Conservation (phyloP, 495 filamentous ascomycete species). For the Hamigera avellanea region DNA sequence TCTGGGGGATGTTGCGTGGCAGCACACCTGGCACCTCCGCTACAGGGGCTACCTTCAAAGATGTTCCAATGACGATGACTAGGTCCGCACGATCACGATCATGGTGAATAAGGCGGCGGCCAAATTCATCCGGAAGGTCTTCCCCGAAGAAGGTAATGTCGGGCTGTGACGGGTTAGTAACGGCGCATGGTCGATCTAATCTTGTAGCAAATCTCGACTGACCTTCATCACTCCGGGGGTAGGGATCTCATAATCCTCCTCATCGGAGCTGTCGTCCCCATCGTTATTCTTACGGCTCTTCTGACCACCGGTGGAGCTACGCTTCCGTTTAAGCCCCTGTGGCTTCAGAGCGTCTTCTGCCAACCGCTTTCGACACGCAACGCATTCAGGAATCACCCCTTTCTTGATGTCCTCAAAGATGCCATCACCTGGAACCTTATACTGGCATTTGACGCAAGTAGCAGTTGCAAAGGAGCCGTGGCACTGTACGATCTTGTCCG, state of each 20-base stretch:
- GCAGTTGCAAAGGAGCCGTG: slow-evolving; percentile 93
- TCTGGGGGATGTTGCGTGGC: slow-evolving; percentile 71
- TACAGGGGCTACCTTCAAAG: slow-evolving; percentile 91
- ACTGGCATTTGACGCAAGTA: slow-evolving; percentile 71
- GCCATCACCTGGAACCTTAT: slow-evolving; percentile 59
- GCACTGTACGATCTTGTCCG: slow-evolving; percentile 86
- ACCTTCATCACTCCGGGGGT: slow-evolving; percentile 87
- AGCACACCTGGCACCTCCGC: slow-evolving; percentile 78
- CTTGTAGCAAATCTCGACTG: slow-evolving; percentile 2
- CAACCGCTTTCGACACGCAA: slow-evolving; percentile 26
- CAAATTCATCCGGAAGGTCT: slow-evolving; percentile 70
- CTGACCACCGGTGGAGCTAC: slow-evolving; percentile 47
- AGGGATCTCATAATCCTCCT: slow-evolving; percentile 60
- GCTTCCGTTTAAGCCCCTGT: slow-evolving; percentile 64
- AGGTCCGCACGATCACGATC: slow-evolving; percentile 74
- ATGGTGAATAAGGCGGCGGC: slow-evolving; percentile 63
- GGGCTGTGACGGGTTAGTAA: slow-evolving; percentile 33
- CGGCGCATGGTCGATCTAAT: slow-evolving; percentile 1
- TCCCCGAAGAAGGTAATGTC: slow-evolving; percentile 91
- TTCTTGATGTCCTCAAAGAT: slow-evolving; percentile 72
- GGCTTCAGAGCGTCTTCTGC: slow-evolving; percentile 26
- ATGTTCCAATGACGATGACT: slow-evolving; percentile 95
- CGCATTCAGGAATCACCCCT: slow-evolving; percentile 52
- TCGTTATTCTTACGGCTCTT: slow-evolving; percentile 38
- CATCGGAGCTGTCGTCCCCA: slow-evolving; percentile 53